These are phyloP conservation scores for Coemansia umbellata DNA, from an alignment of 192 early-diverging fungal genomes.

Conservation along the genomic window DNA sequence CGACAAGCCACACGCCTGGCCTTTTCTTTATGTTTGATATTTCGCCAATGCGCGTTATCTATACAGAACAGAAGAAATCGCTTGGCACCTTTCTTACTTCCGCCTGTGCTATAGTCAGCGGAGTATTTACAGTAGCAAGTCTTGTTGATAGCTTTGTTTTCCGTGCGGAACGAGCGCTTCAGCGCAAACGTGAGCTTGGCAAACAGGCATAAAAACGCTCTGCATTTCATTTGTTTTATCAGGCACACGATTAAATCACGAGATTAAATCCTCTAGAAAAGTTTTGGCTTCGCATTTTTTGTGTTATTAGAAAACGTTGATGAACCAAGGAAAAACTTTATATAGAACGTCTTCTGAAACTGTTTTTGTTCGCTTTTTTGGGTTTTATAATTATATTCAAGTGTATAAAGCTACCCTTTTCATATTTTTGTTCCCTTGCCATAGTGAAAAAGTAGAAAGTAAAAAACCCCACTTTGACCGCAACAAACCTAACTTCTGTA, in stretches of 20 bases:
- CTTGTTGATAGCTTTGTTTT: slow-evolving; percentile 85
- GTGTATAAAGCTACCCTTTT: no score
- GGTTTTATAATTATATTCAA: no score
- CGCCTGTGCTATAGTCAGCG: slow-evolving; percentile 89
- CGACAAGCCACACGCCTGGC: slow-evolving; percentile 49
- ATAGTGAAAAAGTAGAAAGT: no score
- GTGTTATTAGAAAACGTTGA: background rate
- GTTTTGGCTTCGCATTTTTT: no score
- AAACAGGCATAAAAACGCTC: slow-evolving; percentile 48
- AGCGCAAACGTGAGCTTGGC: slow-evolving; percentile 76
- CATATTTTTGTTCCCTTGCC: no score
- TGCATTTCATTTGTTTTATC: no score
- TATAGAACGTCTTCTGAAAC: background rate
- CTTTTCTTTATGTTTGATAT: slow-evolving; percentile 95
- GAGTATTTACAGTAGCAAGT: slow-evolving; percentile 92
- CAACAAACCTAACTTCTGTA: no score
- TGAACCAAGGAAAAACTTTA: background rate
- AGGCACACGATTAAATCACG: slow-evolving; percentile 1
- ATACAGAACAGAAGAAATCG: slow-evolving; percentile 74
- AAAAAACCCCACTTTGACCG: no score
- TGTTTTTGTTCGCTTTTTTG: background rate
- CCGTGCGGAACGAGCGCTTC: slow-evolving; percentile 74
- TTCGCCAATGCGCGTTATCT: slow-evolving; percentile 92
- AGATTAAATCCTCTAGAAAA: slow-evolving; percentile 17
- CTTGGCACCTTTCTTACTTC: slow-evolving; percentile 87